A percentile compares a stretch with the other conserved stretches of the same genome.
phyloP scores from a whole-genome alignment of 176 grass and related monocot species.

The Metroxylon sagu region DNA sequence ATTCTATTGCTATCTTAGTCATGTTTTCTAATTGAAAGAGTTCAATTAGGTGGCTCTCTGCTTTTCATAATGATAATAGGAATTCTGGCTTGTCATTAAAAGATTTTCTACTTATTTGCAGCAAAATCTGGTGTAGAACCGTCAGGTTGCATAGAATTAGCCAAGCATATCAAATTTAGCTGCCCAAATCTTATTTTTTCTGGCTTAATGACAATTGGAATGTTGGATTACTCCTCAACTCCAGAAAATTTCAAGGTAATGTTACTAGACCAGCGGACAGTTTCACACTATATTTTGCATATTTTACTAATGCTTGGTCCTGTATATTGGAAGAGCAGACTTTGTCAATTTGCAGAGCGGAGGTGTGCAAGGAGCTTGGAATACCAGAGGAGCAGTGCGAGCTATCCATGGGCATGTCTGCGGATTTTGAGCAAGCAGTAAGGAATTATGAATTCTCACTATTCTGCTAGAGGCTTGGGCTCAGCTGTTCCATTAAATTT shows the following conservation, averaged over 20 bases:
- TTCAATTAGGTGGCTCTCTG: too few species aligned
- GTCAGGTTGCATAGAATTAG: slow-evolving; percentile 57
- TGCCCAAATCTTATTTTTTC: slow-evolving; percentile 93
- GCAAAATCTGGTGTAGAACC: slow-evolving; percentile 94
- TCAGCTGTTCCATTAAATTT: too few species aligned
- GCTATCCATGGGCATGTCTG: slow-evolving; percentile 94
- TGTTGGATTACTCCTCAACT: slow-evolving; percentile 95
- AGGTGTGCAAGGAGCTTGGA: slow-evolving; percentile 56
- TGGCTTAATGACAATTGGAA: slow-evolving; percentile 97
- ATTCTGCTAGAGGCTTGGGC: too few species aligned
- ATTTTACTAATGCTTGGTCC: too few species aligned
- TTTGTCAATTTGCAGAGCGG: slow-evolving; percentile 43
- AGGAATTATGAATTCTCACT: not conserved
- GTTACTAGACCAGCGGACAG: not conserved
- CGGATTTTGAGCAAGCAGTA: slow-evolving; percentile 87
- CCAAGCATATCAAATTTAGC: slow-evolving; percentile 75
- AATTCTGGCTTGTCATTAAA: not conserved
- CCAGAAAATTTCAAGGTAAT: slow-evolving; percentile 90
- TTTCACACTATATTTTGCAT: too few species aligned
- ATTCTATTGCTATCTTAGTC: too few species aligned
- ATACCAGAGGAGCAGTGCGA: slow-evolving; percentile 51
- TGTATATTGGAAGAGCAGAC: slow-evolving; percentile 22
- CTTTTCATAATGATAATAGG: too few species aligned
- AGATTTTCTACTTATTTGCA: slow-evolving; percentile 31
- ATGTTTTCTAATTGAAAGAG: too few species aligned